A percentile compares a stretch with the other conserved stretches of the same genome.
Conservation (phyloP, 257 asterid genomes). For the Ilex aquifolium region DNA sequence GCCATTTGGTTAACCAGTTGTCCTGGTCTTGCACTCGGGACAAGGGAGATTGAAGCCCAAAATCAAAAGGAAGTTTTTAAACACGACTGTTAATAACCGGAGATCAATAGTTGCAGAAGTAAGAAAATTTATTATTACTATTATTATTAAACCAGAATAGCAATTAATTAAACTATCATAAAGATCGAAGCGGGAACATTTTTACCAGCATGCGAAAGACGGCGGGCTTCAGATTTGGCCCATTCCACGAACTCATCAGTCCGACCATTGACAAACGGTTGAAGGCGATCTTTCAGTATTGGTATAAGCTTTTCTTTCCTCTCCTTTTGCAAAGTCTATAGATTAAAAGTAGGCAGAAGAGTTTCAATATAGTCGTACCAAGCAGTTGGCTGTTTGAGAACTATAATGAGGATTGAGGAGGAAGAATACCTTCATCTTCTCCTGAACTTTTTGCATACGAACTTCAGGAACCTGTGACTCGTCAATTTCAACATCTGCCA, state of each 20-base stretch:
- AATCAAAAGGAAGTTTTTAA: too few relatives aligned
- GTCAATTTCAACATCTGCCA: slow-evolving; percentile 51
- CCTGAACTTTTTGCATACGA: slow-evolving; percentile 55
- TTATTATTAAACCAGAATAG: too few relatives aligned
- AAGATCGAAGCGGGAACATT: neutral
- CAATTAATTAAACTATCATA: neutral
- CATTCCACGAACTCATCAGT: slow-evolving; percentile 48
- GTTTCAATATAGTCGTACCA: neutral
- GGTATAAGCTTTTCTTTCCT: slow-evolving; percentile 62
- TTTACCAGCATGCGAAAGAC: slow-evolving; percentile 69
- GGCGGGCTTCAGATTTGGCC: slow-evolving; percentile 55
- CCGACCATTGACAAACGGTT: slow-evolving; percentile 60
- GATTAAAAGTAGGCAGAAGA: slow-evolving; percentile 7
- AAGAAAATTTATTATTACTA: too few relatives aligned
- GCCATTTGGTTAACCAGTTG: too few relatives aligned
- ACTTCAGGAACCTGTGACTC: slow-evolving; percentile 47
- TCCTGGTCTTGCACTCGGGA: too few relatives aligned
- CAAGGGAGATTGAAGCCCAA: too few relatives aligned
- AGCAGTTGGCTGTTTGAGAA: slow-evolving; percentile 3
- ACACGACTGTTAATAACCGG: too few relatives aligned
- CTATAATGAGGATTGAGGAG: neutral
- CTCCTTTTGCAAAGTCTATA: slow-evolving; percentile 62
- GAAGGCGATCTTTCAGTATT: slow-evolving; percentile 50
- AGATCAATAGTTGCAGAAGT: too few relatives aligned
- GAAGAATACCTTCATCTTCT: slow-evolving; percentile 53